A percentile compares a stretch with the other conserved stretches of the same genome.
Evolutionary conservation across 2,329 filamentous ascomycete genomes (phyloP).

Genomic region (Cladobotryum protrusum): DNA sequence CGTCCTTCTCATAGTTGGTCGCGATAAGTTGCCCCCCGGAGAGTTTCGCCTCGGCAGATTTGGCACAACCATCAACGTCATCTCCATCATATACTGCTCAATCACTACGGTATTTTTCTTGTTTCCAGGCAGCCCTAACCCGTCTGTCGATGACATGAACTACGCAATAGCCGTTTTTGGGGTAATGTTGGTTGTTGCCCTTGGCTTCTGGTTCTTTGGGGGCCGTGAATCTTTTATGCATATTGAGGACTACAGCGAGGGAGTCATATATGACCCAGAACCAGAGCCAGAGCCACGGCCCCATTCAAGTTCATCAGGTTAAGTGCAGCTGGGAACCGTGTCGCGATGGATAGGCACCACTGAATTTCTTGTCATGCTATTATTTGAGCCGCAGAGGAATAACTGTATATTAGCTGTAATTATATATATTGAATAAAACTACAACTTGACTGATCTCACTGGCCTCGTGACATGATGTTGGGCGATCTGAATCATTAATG

Average conservation of each 20-base stretch:
- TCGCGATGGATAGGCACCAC: no score
- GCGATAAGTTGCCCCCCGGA: constrained; percentile 44
- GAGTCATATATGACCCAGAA: neutral
- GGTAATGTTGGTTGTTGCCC: constrained; percentile 44
- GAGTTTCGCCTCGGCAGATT: constrained; percentile 40
- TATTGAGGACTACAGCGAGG: constrained; percentile 12
- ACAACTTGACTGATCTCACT: no score
- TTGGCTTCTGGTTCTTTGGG: constrained; percentile 45
- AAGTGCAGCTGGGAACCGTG: no score
- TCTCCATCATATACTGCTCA: constrained; percentile 45
- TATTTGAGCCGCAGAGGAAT: no score
- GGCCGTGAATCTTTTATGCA: constrained; percentile 30
- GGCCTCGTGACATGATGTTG: no score
- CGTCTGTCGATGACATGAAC: constrained; percentile 46
- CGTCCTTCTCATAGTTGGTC: constrained; percentile 42
- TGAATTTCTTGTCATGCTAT: no score
- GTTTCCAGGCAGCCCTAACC: constrained; percentile 42
- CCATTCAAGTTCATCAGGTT: neutral
- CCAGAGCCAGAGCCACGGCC: neutral
- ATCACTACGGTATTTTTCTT: constrained; percentile 51
- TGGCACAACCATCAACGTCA: constrained; percentile 40
- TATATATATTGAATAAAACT: no score
- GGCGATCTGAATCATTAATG: no score
- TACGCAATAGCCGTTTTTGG: constrained; percentile 52
- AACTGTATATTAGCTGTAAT: no score